Base-by-base conservation (phyloP, 345 rosid genomes). In the Syzygium aromaticum region DNA sequence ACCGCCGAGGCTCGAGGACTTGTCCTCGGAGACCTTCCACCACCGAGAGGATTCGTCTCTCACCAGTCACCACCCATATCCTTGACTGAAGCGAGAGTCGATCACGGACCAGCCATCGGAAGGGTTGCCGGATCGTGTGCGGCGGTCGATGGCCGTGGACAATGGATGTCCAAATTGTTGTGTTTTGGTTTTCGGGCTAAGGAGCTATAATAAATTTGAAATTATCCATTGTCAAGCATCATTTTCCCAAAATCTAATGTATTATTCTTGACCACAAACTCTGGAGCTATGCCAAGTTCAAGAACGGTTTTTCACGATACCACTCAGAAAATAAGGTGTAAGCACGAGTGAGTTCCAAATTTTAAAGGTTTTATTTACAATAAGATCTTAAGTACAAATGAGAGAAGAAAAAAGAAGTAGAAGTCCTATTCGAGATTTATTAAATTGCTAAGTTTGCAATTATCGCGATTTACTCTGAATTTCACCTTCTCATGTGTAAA, bases 21-120 rank as follows among this genome's bases (percentile, higher is more conserved):
- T 43, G 46, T 94, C 90, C 90, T 95, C 53, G 96, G 96, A 2
- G 97, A 95, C 77, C 95, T 11, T 93, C 96, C 90, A 93, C 97
- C 11, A 93, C 99, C 25, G 94, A 93, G 95, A 93, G 84, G 98
- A 96, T 92, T 94, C 97, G 11, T 94, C 98, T 49, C 95, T 98
- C 52, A 16, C 38, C 8, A 28, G 33, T 28, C 17, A 87, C 95
- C 64, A 94, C 98, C 61, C 96, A 95, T 85, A 93, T 95, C 94
- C 95, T 93, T 86, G 94, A 94, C 84, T 94, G 89, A 12, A 77
- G 87, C 53, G 14, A 63, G 77, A 2, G 46, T 43, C 46, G 46
- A 7, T 43, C 46, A 6, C 1, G 46, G 46, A 5, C 46, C 46
- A 43, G 46, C 46, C 46, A 5, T 43, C 7, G 46, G 46, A 43